Evolutionary conservation across 495 filamentous ascomycete species (phyloP).

Genomic region (Apodospora peruviana): DNA sequence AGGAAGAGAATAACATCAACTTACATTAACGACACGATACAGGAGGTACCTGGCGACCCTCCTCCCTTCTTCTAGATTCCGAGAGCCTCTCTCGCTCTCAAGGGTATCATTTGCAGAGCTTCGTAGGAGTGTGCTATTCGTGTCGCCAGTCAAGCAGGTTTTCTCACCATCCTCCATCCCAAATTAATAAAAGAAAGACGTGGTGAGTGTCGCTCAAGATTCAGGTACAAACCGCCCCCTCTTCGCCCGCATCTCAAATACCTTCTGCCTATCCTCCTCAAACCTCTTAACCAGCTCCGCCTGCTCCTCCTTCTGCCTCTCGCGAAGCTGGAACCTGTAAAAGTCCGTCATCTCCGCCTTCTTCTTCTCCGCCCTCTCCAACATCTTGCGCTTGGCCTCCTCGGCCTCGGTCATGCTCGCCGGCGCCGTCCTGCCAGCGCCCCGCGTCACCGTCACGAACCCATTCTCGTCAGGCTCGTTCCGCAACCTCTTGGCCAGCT

Average conservation of each 20-base stretch:
- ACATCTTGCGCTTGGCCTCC: conserved; percentile 65
- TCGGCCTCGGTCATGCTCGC: conserved; percentile 70
- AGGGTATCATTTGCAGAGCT: neutral
- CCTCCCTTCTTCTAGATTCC: neutral
- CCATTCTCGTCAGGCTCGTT: conserved; percentile 89
- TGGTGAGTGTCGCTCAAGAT: too few relatives aligned
- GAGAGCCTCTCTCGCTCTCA: neutral
- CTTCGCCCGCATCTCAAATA: conserved; percentile 55
- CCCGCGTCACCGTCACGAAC: conserved; percentile 84
- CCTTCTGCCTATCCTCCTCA: conserved; percentile 58
- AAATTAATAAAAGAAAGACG: too few relatives aligned
- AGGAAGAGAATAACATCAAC: neutral
- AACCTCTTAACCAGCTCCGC: conserved; percentile 60
- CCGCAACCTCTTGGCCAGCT: conserved; percentile 55
- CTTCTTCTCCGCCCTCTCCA: conserved; percentile 62
- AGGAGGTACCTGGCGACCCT: neutral
- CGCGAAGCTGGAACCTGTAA: conserved; percentile 88
- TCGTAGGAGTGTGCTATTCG: neutral
- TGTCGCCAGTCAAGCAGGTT: neutral
- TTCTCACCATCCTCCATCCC: too few relatives aligned
- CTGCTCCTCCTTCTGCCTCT: conserved; percentile 81
- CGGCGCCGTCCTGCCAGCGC: conserved; percentile 60
- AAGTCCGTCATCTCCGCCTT: conserved; percentile 68
- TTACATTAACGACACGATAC: neutral
- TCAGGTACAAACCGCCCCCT: conserved; percentile 54